Conservation (phyloP, 495 filamentous ascomycete genomes). For the Aspergillus diversus region DNA sequence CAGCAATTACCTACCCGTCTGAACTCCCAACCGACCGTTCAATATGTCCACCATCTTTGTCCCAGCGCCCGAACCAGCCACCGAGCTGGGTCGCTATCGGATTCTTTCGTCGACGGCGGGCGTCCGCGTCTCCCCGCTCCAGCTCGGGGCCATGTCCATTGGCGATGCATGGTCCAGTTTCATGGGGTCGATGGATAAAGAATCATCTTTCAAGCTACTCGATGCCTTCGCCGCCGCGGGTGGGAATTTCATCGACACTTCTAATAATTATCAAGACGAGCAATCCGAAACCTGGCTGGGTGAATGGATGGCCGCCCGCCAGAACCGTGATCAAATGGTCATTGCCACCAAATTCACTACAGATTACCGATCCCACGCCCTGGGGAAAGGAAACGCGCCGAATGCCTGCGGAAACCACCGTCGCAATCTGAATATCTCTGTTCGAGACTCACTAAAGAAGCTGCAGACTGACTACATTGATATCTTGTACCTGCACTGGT, state of each 20-base stretch:
- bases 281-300: constrained; percentile 76
- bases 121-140: not conserved
- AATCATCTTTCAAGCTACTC: constrained; percentile 63
- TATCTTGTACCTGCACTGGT: constrained; percentile 65
- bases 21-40: not conserved
- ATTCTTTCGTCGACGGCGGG: not conserved
- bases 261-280: constrained; percentile 70
- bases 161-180: constrained; percentile 51
- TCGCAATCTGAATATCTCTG: constrained; percentile 54
- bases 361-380: not conserved
- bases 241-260: constrained; percentile 79
- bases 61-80: not conserved
- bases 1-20: not conserved
- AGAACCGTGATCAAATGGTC: constrained; percentile 63
- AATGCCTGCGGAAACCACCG: constrained; percentile 60
- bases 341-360: constrained; percentile 23
- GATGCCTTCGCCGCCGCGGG: constrained; percentile 67
- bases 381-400: constrained; percentile 11
- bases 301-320: constrained; percentile 68
- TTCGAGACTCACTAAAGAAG: constrained; percentile 60
- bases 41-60: not conserved
- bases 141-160: constrained; percentile 66
- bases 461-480: constrained; percentile 69
- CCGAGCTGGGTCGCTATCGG: not conserved
- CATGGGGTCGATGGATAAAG: constrained; percentile 57